These are phyloP conservation scores for Candida morakotiae DNA, from an alignment of 805 yeast genomes.

Conservation along the genomic window DNA sequence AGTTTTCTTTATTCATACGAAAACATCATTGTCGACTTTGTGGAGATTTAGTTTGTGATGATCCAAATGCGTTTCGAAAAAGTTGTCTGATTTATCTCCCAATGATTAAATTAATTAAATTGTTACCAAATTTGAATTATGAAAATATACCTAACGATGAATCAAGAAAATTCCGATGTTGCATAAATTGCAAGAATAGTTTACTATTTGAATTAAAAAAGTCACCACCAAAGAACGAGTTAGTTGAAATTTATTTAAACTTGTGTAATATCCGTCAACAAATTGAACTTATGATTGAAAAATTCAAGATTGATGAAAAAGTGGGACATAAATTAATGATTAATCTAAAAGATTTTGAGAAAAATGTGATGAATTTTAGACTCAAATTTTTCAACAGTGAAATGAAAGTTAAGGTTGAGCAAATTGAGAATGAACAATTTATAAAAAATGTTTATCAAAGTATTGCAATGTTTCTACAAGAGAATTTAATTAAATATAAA, in stretches of 20 bases:
- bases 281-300: constrained; percentile 17
- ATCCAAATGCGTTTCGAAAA: constrained; percentile 36
- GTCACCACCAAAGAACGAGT: not conserved
- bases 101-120: constrained; percentile 34
- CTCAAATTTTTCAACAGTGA: constrained; percentile 12
- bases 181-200: constrained; percentile 62
- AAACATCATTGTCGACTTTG: constrained; percentile 93
- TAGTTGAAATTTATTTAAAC: constrained; percentile 16
- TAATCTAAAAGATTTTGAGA: constrained; percentile 30
- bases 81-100: constrained; percentile 74
- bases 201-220: constrained; percentile 51
- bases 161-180: constrained; percentile 48
- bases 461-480: constrained; percentile 60
- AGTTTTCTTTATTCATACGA: constrained; percentile 55
- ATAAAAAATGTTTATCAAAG: constrained; percentile 53
- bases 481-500: constrained; percentile 60
- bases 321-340: constrained; percentile 20
- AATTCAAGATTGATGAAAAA: constrained; percentile 18
- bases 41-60: constrained; percentile 79
- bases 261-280: constrained; percentile 20
- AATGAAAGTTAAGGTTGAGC: constrained; percentile 8
- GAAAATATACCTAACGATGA: constrained; percentile 9
- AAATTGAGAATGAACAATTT: constrained; percentile 23
- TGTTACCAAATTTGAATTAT: constrained; percentile 35
- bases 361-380: constrained; percentile 19